Base-by-base conservation (phyloP, 495 filamentous ascomycete species). In the Aspergillus baeticus region DNA sequence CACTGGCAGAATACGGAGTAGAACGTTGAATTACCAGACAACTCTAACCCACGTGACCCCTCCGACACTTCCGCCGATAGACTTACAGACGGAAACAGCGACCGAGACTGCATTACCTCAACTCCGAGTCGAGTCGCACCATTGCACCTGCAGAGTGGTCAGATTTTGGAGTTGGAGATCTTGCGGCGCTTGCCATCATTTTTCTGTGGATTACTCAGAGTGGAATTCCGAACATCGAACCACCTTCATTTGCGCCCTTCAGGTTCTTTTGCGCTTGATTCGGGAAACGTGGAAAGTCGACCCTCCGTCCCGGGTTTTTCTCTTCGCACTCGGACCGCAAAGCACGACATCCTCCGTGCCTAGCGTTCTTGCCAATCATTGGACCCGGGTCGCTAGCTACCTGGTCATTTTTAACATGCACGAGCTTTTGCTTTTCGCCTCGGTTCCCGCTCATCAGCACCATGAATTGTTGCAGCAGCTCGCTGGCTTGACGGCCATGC, bases 401-500 rank as follows among this genome's bases (percentile, higher is more conserved):
- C 34, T 14, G 15, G 23, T 36, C 17, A 50, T 35, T 50, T 15
- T 11, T 22, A 34, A 53, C 46, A 79, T 79, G 76, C 75, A 78
- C 51, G 74, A 78, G 69, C 65, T 77, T 35, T 58, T 75, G 41
- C 63, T 78, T 23, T 78, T 78, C 68, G 76, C 76, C 72, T 76
- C 73, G 66, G 76, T 77, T 44, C 73, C 74, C 8, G 63, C 58
- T 13, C 71, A 75, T 33, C 73, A 78, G 52, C 76, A 77, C 62
- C 68, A 76, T 61, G 85, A 87, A 69, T 76, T 89, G 41, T 74
- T 88, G 46, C 81, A 86, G 51, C 82, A 89, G 63, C 77, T 90
- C 50, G 80, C 85, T 20, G 87, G 85, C 42, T 67, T 89, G 52
- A 81, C 84, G 23, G 83, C 82, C 57, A 86, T 87, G 82, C 81